phyloP scores from a whole-genome alignment of 257 asterid genomes.

The Eustoma russellianum region DNA sequence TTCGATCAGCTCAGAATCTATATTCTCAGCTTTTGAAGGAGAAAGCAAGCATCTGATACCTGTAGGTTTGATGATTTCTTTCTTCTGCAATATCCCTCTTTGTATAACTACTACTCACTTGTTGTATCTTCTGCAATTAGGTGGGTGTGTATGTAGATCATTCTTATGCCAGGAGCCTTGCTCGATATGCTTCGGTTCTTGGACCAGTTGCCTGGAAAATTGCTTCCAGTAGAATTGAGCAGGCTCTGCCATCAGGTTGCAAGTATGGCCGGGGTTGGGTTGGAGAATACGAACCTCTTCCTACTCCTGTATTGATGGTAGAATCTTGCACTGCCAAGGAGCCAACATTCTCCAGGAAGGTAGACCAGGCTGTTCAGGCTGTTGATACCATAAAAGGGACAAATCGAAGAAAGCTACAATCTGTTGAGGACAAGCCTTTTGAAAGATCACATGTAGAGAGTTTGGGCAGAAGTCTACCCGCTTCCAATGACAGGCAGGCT shows the following conservation, averaged over 20 bases:
- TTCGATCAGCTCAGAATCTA: slow-evolving; percentile 39
- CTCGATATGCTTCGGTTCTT: slow-evolving; percentile 85
- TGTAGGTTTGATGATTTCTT: slow-evolving; percentile 34
- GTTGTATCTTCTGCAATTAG: slow-evolving; percentile 27
- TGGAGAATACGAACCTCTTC: slow-evolving; percentile 92
- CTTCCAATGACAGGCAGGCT: slow-evolving; percentile 20
- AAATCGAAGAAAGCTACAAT: slow-evolving; percentile 13
- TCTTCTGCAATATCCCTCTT: background rate
- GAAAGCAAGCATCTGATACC: slow-evolving; percentile 92
- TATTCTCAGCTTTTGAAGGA: slow-evolving; percentile 73
- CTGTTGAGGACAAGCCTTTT: slow-evolving; percentile 24
- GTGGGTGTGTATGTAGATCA: slow-evolving; percentile 90
- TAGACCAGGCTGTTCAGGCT: slow-evolving; percentile 19
- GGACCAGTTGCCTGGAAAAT: slow-evolving; percentile 88
- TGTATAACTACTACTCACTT: slow-evolving; percentile 4
- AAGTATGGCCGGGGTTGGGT: slow-evolving; percentile 98
- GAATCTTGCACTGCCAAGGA: slow-evolving; percentile 51
- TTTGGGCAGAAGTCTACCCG: background rate
- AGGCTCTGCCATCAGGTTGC: slow-evolving; percentile 70
- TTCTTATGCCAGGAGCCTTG: slow-evolving; percentile 86
- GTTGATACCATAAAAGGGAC: slow-evolving; percentile 30
- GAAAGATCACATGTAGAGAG: slow-evolving; percentile 7
- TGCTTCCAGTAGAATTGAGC: slow-evolving; percentile 85
- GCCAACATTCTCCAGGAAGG: slow-evolving; percentile 47
- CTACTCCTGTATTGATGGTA: slow-evolving; percentile 64